Evolutionary conservation across 495 filamentous ascomycete genomes (phyloP).

Genomic region (Podospora sp.): DNA sequence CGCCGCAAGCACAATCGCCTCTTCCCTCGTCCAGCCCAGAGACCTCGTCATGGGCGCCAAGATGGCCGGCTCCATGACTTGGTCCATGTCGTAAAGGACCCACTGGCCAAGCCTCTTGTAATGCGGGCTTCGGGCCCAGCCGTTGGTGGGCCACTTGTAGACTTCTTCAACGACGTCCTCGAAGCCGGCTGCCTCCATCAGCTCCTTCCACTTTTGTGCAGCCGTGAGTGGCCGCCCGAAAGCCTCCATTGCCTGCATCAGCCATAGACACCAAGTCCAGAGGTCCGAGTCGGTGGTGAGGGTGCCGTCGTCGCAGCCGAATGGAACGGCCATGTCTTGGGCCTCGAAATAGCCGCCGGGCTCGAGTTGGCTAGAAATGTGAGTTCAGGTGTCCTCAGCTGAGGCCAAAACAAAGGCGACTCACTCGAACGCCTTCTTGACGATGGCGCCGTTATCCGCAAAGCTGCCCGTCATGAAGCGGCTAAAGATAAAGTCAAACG

Average conservation of each 20-base stretch:
- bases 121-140: conserved; percentile 57
- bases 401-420: conserved; percentile 11
- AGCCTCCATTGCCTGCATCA: conserved; percentile 35
- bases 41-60: conserved; percentile 1
- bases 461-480: conserved; percentile 49
- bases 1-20: conserved; percentile 2
- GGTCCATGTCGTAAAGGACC: conserved; percentile 36
- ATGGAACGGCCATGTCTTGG: conserved; percentile 35
- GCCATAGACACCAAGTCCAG: conserved; percentile 28
- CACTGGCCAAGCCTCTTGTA: conserved; percentile 54
- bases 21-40: background rate
- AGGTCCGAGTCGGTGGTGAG: conserved; percentile 35
- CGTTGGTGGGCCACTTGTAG: conserved; percentile 47
- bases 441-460: conserved; percentile 42
- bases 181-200: conserved; percentile 56
- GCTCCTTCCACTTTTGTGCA: conserved; percentile 39
- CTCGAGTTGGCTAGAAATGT: conserved; percentile 23
- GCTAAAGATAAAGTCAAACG: conserved; percentile 53
- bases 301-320: conserved; percentile 55
- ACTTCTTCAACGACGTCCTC: conserved; percentile 48
- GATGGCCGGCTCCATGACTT: conserved; percentile 5
- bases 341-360: conserved; percentile 33
- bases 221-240: conserved; percentile 25
- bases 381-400: background rate
- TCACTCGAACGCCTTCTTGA: conserved; percentile 33